Percentiles rank a stretch among this genome's conserved stretches.
phyloP scores from a whole-genome alignment of 805 yeast genomes.

The Candida xiaguanensis region DNA sequence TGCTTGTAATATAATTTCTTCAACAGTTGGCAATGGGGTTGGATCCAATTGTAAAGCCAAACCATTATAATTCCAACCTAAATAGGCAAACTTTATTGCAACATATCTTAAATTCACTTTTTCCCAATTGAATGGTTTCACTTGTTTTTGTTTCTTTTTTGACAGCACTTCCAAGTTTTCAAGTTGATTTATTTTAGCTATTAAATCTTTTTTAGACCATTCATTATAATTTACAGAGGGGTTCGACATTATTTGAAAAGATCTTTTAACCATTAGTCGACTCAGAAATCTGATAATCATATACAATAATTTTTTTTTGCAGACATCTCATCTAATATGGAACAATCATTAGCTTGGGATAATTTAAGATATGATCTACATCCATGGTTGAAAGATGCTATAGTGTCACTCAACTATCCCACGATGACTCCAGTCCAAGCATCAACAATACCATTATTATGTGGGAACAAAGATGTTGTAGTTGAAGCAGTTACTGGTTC shows the following conservation, averaged over 20 bases:
- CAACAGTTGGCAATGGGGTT: conserved; percentile 84
- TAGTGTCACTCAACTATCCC: conserved; percentile 69
- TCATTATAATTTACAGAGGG: conserved; percentile 36
- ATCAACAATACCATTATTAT: conserved; percentile 80
- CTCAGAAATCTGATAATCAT: conserved; percentile 1
- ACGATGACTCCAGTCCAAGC: conserved; percentile 98
- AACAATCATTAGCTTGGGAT: conserved; percentile 58
- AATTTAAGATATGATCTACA: conserved; percentile 48
- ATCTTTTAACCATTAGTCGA: conserved; percentile 8
- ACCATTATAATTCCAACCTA: conserved; percentile 95
- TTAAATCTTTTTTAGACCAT: conserved; percentile 67
- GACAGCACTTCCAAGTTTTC: conserved; percentile 30
- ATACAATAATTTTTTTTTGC: conserved; percentile 2
- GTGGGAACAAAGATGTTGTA: conserved; percentile 87
- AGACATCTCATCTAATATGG: conserved; percentile 12
- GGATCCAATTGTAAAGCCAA: conserved; percentile 75
- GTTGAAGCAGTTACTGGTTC: conserved; percentile 98
- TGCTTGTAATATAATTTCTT: conserved; percentile 69
- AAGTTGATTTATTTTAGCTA: conserved; percentile 52
- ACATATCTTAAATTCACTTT: conserved; percentile 62
- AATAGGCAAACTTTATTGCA: conserved; percentile 79
- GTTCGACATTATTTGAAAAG: conserved; percentile 10
- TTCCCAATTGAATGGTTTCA: conserved; percentile 60
- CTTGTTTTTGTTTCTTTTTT: conserved; percentile 16
- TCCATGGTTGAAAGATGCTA: conserved; percentile 72